A percentile compares a stretch with the other conserved stretches of the same genome.
Evolutionary conservation across 495 filamentous ascomycete genomes (phyloP).

Genomic region (Penicillium egyptiacum): DNA sequence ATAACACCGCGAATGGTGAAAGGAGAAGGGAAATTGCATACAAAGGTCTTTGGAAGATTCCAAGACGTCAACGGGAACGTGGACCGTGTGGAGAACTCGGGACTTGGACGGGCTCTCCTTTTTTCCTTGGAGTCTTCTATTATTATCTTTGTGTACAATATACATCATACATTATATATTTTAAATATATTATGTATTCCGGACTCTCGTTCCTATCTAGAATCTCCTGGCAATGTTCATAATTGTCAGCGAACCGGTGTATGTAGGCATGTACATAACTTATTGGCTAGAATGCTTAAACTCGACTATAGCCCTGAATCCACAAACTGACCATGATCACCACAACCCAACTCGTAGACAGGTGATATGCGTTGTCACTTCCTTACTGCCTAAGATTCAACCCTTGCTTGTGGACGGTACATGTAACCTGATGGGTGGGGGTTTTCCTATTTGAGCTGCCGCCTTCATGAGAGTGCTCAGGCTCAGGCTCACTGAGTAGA

Average conservation of each 20-base stretch:
- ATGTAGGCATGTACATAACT: background rate
- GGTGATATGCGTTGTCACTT: background rate
- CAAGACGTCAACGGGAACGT: constrained; percentile 33
- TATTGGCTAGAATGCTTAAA: background rate
- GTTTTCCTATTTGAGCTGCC: too few relatives aligned
- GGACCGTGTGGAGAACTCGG: constrained; percentile 29
- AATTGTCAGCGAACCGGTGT: background rate
- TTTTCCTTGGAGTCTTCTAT: constrained; percentile 1
- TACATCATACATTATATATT: background rate
- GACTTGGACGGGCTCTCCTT: constrained; percentile 20
- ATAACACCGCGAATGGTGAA: background rate
- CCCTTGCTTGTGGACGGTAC: too few relatives aligned
- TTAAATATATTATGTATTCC: background rate
- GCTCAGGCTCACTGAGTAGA: too few relatives aligned
- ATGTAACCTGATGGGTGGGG: too few relatives aligned
- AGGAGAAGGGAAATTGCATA: constrained; percentile 11
- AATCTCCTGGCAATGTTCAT: background rate
- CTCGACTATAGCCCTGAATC: background rate
- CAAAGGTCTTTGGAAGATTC: constrained; percentile 14
- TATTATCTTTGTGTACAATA: constrained; percentile 1
- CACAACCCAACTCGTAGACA: background rate
- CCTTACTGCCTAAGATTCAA: background rate
- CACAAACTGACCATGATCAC: background rate
- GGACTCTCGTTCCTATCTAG: background rate
- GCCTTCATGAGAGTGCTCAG: too few relatives aligned